phyloP scores from a whole-genome alignment of 768 basidiomycete genomes.

The Podaxis sp. region DNA sequence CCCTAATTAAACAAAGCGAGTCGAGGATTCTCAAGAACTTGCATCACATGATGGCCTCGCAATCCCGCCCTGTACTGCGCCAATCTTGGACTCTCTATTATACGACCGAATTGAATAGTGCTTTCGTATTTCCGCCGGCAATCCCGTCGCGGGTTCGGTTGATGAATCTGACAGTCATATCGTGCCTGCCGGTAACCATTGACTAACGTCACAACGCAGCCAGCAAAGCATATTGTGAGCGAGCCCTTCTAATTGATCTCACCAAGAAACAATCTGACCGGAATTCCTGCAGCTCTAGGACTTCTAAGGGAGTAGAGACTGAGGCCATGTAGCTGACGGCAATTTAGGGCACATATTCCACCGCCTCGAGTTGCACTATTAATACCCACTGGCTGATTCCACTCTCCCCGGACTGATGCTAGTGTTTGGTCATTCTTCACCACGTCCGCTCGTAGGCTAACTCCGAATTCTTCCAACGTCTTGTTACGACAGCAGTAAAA shows the following conservation, averaged over 20 bases:
- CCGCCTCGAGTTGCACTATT: neutral
- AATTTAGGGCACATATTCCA: neutral
- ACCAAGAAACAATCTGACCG: neutral
- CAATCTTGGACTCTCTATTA: neutral
- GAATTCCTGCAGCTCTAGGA: neutral
- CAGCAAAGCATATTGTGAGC: neutral
- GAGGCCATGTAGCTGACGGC: neutral
- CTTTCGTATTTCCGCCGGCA: conserved; percentile 11
- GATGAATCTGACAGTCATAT: neutral
- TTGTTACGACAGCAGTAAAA: neutral
- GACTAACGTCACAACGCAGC: neutral
- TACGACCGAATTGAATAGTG: neutral
- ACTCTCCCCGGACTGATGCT: neutral
- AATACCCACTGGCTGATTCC: neutral
- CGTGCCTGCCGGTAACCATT: neutral
- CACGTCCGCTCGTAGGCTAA: neutral
- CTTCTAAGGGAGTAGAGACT: neutral
- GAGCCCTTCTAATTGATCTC: neutral
- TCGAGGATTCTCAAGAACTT: neutral
- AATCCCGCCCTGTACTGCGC: neutral
- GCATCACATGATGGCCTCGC: neutral
- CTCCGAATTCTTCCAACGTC: neutral
- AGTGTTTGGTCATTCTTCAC: neutral
- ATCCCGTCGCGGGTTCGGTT: neutral
- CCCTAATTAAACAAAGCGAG: neutral